A percentile compares a stretch with the other conserved stretches of the same genome.
These are phyloP conservation scores for Pichia heedii DNA, from an alignment of 805 yeast species.

Conservation along the genomic window DNA sequence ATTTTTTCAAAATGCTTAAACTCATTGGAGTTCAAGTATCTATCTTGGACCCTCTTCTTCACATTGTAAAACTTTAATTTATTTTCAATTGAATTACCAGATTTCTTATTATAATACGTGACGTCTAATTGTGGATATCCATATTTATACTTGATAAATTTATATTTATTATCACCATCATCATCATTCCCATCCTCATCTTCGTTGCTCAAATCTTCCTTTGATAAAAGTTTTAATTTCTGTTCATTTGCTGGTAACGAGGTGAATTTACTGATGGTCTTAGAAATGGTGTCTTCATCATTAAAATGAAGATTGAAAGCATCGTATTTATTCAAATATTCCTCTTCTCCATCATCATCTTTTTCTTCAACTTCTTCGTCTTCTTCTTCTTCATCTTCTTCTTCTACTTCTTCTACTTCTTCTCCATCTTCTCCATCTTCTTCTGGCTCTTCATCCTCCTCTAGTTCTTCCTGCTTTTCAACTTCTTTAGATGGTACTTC, in stretches of 20 bases:
- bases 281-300: conserved; percentile 32
- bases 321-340: conserved; percentile 33
- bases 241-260: neutral
- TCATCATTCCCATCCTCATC: conserved; percentile 9
- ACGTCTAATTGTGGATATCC: conserved; percentile 10
- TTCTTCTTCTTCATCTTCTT: conserved; percentile 15
- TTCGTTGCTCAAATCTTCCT: too few relatives aligned
- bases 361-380: conserved; percentile 27
- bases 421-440: conserved; percentile 19
- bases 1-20: conserved; percentile 26
- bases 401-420: conserved; percentile 11
- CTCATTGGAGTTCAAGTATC: conserved; percentile 20
- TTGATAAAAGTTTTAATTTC: conserved; percentile 8
- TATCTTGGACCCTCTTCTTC: conserved; percentile 38
- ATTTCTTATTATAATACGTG: neutral
- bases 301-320: conserved; percentile 76
- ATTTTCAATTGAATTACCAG: conserved; percentile 9
- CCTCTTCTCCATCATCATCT: conserved; percentile 30
- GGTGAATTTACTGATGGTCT: conserved; percentile 26
- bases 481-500: conserved; percentile 8
- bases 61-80: conserved; percentile 30
- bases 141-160: conserved; percentile 29
- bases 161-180: conserved; percentile 14
- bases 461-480: conserved; percentile 1
- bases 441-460: conserved; percentile 21